Conservation (phyloP, 2,329 filamentous ascomycete species). For the Colletotrichum sansevieriae region DNA sequence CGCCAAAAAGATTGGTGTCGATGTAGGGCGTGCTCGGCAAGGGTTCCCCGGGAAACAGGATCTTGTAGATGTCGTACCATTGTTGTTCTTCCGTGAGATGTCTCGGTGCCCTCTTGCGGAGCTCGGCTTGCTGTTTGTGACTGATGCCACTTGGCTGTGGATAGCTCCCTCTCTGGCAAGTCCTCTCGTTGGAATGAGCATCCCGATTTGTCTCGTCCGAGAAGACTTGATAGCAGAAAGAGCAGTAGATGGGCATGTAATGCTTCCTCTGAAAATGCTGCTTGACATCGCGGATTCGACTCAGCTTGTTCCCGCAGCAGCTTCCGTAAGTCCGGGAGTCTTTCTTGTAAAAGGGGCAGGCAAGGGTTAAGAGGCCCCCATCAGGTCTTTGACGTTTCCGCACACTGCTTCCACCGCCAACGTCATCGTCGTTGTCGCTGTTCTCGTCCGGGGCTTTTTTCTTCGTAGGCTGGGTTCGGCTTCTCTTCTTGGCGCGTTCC, state of each 20-base stretch:
- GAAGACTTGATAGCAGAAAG: not conserved
- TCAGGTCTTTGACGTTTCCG: no score
- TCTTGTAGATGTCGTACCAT: slow-evolving; percentile 47
- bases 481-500: not conserved
- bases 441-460: no score
- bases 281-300: slow-evolving; percentile 47
- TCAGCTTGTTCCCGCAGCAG: slow-evolving; percentile 45
- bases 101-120: slow-evolving; percentile 38
- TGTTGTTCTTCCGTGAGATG: slow-evolving; percentile 43
- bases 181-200: not conserved
- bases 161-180: slow-evolving; percentile 27
- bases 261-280: slow-evolving; percentile 45
- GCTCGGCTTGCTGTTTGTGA: slow-evolving; percentile 43
- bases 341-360: slow-evolving; percentile 49
- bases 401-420: no score
- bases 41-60: slow-evolving; percentile 42
- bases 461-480: not conserved
- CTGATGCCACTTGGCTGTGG: slow-evolving; percentile 43
- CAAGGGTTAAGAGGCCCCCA: slow-evolving; percentile 2
- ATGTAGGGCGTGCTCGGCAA: slow-evolving; percentile 44
- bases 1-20: slow-evolving; percentile 20
- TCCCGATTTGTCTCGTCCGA: not conserved
- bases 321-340: slow-evolving; percentile 44
- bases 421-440: not conserved
- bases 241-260: not conserved